Base-by-base conservation (phyloP, 306 rosid genomes). In the Adenanthera pavonina region DNA sequence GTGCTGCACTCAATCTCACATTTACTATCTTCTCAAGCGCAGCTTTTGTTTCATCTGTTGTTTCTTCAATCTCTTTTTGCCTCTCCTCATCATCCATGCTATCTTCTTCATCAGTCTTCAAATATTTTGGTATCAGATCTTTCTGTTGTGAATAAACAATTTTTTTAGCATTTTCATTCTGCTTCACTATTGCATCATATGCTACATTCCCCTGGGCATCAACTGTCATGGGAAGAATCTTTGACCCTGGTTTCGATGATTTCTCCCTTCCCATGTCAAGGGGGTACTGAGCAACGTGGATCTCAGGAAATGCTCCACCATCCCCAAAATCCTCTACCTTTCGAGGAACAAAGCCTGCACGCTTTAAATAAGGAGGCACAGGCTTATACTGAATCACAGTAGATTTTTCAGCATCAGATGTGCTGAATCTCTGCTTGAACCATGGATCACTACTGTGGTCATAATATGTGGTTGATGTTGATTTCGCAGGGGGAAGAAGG, bases 231-330 rank as follows among this genome's bases (percentile, higher is more conserved):
- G 97, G 97, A 57, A 95, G 94, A 67, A 95, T 89, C 75, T 91
- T 88, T 0, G 93, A 89, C 6, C 91, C 92, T 0, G 91, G 92
- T 85, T 95, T 91, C 0, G 86, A 74, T 0, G 87, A 79, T 76
- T 77, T 91, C 54, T 90, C 80, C 78, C 97, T 82, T 25, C 97
- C 99, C 95, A 95, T 89, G 76, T 90, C 97, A 8, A 90, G 95
- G 0, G 97, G 99, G 81, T 95, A 95, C 82, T 92, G 97, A 11
- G 97, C 99, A 0, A 95, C 77, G 57, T 92, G 99, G 68, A 95
- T 88, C 92, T 95, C 97, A 0, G 95, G 99, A 51, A 95, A 92
- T 0, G 97, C 92, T 30, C 99, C 98, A 2, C 98, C 97, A 77
- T 91, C 95, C 4, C 98, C 95, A 34, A 91, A 95, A 75, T 95